Conservation (phyloP, 306 rosid genomes). For the Oemleria cerasiformis region DNA sequence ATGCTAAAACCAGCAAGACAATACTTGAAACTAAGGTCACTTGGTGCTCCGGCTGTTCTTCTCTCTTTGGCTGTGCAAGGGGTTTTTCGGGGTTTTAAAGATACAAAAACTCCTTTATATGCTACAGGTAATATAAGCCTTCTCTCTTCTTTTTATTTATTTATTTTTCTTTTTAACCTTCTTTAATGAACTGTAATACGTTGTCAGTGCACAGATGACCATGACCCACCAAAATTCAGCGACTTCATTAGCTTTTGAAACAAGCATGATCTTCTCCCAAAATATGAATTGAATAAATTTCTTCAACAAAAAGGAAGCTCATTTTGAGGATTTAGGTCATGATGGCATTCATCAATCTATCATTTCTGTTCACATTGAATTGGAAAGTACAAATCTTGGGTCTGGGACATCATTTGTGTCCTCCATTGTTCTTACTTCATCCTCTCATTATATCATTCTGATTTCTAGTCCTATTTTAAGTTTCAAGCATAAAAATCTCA, state of each 20-base stretch:
- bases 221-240: too few relatives aligned
- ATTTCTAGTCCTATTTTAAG: neutral
- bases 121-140: constrained; percentile 52
- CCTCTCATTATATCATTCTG: neutral
- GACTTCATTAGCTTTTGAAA: too few relatives aligned
- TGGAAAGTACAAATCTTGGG: too few relatives aligned
- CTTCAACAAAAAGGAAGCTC: neutral
- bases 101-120: constrained; percentile 72
- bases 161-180: constrained; percentile 16
- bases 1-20: constrained; percentile 63
- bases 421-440: neutral
- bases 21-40: constrained; percentile 67
- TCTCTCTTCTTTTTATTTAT: neutral
- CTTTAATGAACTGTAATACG: too few relatives aligned
- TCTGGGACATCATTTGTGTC: neutral
- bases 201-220: too few relatives aligned
- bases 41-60: constrained; percentile 92
- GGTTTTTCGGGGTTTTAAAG: constrained; percentile 79
- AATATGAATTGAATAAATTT: neutral
- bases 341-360: neutral
- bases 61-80: constrained; percentile 86
- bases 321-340: neutral
- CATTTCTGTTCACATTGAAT: neutral
- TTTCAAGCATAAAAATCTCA: neutral
- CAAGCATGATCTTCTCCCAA: too few relatives aligned